Conservation (phyloP, 345 rosid species). For the Brassica cretica region DNA sequence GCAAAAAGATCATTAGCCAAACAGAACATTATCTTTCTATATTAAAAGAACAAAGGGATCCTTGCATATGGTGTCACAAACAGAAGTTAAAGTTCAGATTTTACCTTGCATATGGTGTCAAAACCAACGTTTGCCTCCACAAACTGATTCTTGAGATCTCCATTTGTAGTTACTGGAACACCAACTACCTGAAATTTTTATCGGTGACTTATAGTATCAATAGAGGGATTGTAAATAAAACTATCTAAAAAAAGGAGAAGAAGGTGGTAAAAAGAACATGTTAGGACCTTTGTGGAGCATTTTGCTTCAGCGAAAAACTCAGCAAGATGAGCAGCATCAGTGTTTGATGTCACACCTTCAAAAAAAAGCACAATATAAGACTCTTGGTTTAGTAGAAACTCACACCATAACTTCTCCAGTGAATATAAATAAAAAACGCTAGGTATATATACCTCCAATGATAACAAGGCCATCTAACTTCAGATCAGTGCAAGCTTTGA, state of each 20-base stretch:
- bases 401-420: neutral
- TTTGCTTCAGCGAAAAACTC: slow-evolving; percentile 88
- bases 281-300: slow-evolving; percentile 73
- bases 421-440: neutral
- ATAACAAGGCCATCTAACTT: slow-evolving; percentile 95
- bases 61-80: slow-evolving; percentile 16
- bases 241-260: neutral
- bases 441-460: slow-evolving; percentile 70
- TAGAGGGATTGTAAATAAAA: neutral
- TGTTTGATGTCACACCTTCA: slow-evolving; percentile 90
- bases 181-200: slow-evolving; percentile 73
- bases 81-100: neutral
- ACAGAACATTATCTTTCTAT: neutral
- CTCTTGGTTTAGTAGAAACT: slow-evolving; percentile 15
- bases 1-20: slow-evolving; percentile 22
- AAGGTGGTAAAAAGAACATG: neutral
- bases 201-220: neutral
- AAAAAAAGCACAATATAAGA: slow-evolving; percentile 18
- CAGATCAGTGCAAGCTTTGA: slow-evolving; percentile 76
- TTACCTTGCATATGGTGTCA: slow-evolving; percentile 97
- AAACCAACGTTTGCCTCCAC: slow-evolving; percentile 97
- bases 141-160: slow-evolving; percentile 95
- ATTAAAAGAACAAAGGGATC: neutral
- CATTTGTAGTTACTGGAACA: slow-evolving; percentile 94
- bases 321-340: slow-evolving; percentile 99